Percentiles rank a stretch among this genome's conserved stretches.
These are phyloP conservation scores for Castanospermum australe DNA, from an alignment of 306 rosid genomes.

Conservation along the genomic window DNA sequence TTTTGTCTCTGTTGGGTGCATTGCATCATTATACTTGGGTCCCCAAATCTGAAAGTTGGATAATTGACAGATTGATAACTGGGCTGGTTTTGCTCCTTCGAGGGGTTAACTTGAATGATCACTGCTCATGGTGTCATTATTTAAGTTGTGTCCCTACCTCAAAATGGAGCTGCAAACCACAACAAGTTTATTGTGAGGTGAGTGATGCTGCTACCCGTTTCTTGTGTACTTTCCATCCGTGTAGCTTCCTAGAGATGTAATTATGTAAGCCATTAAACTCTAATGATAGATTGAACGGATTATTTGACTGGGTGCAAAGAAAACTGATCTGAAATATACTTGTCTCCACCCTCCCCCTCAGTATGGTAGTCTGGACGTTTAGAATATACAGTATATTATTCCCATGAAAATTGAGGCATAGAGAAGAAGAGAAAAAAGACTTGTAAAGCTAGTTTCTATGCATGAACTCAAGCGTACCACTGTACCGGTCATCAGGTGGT, in stretches of 20 bases:
- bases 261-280: too few relatives aligned
- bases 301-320: not conserved
- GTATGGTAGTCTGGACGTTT: not conserved
- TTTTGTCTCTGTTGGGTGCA: not conserved
- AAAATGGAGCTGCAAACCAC: slow-evolving; percentile 49
- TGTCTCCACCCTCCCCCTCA: not conserved
- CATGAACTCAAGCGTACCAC: not conserved
- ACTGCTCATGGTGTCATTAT: slow-evolving; percentile 63
- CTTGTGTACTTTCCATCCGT: not conserved
- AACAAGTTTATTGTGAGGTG: slow-evolving; percentile 36
- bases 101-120: slow-evolving; percentile 45
- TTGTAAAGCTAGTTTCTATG: not conserved
- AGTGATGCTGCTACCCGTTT: slow-evolving; percentile 13
- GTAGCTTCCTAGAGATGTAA: not conserved
- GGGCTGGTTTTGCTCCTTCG: slow-evolving; percentile 42
- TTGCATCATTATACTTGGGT: not conserved
- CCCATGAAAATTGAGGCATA: not conserved
- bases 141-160: slow-evolving; percentile 50
- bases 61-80: slow-evolving; percentile 30
- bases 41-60: slow-evolving; percentile 2
- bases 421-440: not conserved
- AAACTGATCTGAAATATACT: not conserved
- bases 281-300: not conserved
- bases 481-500: not conserved
- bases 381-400: not conserved